Evolutionary conservation across 2,329 filamentous ascomycete species (phyloP).

Genomic region (Colletotrichum sp.): DNA sequence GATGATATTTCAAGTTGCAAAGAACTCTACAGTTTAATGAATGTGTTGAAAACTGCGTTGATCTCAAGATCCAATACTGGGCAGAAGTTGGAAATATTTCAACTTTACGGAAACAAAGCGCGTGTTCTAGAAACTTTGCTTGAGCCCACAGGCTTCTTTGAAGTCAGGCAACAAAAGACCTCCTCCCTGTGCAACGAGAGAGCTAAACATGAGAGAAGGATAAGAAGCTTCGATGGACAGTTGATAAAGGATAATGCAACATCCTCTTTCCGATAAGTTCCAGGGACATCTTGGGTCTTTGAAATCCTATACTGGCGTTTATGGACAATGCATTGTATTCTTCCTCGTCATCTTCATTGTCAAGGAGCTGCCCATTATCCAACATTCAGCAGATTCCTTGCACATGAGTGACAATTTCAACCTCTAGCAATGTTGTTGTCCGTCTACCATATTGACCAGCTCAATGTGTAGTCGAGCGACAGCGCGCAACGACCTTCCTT

Average conservation of each 20-base stretch:
- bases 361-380: neutral
- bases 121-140: rapidly evolving
- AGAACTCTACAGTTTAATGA: neutral
- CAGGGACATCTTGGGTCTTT: neutral
- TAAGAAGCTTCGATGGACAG: neutral
- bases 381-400: too few species aligned
- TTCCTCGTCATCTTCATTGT: neutral
- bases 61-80: neutral
- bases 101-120: neutral
- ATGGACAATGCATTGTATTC: neutral
- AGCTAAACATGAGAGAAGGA: too few species aligned
- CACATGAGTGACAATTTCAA: too few species aligned
- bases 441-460: too few species aligned
- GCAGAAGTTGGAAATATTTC: neutral
- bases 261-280: neutral
- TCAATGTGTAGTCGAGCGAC: too few species aligned
- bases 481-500: neutral
- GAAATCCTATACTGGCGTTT: neutral
- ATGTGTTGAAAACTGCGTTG: neutral
- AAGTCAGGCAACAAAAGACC: neutral
- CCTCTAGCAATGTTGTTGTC: too few species aligned
- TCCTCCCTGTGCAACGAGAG: neutral
- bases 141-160: neutral
- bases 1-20: neutral
- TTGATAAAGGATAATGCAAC: neutral